Base-by-base conservation (phyloP, 805 yeast genomes). In the Monosporozyma yasuniensis region DNA sequence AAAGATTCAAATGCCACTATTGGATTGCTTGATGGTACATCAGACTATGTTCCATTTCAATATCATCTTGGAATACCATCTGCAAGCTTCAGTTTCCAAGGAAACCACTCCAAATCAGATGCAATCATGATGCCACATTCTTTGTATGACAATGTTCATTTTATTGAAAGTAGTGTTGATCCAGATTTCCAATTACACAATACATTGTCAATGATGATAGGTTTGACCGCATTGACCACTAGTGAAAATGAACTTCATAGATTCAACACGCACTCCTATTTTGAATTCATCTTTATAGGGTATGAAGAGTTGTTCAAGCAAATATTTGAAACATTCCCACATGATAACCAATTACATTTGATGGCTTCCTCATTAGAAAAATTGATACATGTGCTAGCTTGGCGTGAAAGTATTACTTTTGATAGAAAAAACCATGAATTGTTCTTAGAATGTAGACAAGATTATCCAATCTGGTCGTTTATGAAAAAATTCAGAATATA, bases 381-480 rank as follows among this genome's bases (percentile, higher is more conserved):
- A 8, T 23, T 45, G 9, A 35, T 63, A 3, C 38, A 49, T 11
- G 37, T 47, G 27, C 14, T 52, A 18, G 44, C 54, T 5, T 27
- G 44, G 27, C 47, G 47, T 6, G 56, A 60, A 0, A 67, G 84
- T 1, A 48, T 50, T 0, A 51, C 55, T 1, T 83, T 77, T 56
- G 90, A 85, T 56, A 58, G 55, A 2, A 72, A 73, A 52, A 73
- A 75, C 18, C 58, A 59, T 3, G 61, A 70, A 1, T 70, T 87
- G 25, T 80, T 79, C 54, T 65, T 68, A 1, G 72, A 75, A 32
- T 77, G 81, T 49, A 65, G 73, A 0, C 68, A 74, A 42, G 97
- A 87, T 57, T 84, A 77, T 57, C 89, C 96, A 1, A 84, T 96
- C 89, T 87, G 83, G 69, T 72, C 75, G 54, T 68, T 75, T 47